Base-by-base conservation (phyloP, 2,329 filamentous ascomycete species). In the Didymellaceae sp. region DNA sequence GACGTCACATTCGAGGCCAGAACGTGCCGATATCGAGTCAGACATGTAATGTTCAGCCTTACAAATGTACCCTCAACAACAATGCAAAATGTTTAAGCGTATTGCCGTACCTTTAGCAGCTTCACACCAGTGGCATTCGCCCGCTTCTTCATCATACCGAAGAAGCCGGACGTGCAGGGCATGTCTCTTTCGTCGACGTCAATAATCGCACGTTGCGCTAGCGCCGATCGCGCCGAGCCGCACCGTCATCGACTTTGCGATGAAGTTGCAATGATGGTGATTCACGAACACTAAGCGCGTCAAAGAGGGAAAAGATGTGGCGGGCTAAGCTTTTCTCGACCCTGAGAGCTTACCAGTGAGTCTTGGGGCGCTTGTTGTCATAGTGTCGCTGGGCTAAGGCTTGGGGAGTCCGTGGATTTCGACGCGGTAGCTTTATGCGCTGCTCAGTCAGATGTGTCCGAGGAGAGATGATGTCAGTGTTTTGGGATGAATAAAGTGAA, bases 191-290 rank as follows among this genome's bases (percentile, higher is more conserved):
- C 40, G 34, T 51, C 41, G 47, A 45, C 41, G 40, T 51, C 41
- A 51, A 41, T 10, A 13, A 18, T 18, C 6, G 11, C 26, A 28
- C 26, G 26, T 9, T 7, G 25, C 21, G 28, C 40, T 50, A 50
- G 48, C 41, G 48, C 31, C 48, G 48, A 51, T 51, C 41, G 40
- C 35, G 35, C 41, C 30, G 48, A 51, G 48, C 48, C 48, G 48
- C 41, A 45, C 42, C 48, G 48, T 51, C 48, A 51, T 51, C 30
- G 41, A 51, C 48, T 45, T 40, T 38, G 26, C 26, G 26, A 28
- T 28, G 11, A 13, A 32, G 33, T 44, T 44, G 46, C 20, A n/a
- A 30, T 30, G 17, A 47, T 41, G 30, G 20, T 24, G 30, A 35
- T 30, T 9, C 24, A 7, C 26, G 11, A 28, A 28, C n/a, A 9